phyloP scores from a whole-genome alignment of 805 yeast species.

The Suhomyces prunicola region DNA sequence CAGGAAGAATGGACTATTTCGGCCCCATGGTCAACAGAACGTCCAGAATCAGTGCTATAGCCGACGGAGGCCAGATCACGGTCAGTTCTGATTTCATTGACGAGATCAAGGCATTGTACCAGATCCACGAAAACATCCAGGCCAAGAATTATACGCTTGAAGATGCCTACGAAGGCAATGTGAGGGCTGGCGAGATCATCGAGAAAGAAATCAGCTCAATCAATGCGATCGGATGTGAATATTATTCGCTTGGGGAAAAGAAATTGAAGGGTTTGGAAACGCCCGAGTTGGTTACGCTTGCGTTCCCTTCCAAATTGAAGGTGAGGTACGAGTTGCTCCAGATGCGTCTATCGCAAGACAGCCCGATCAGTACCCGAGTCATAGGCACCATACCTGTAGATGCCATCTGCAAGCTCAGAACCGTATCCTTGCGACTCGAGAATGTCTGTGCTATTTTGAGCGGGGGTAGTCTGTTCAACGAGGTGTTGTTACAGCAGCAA shows the following conservation, averaged over 20 bases:
- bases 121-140: slow-evolving; percentile 42
- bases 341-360: slow-evolving; percentile 21
- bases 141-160: slow-evolving; percentile 23
- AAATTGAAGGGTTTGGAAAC: slow-evolving; percentile 93
- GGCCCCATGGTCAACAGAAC: slow-evolving; percentile 99
- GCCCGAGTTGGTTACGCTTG: slow-evolving; percentile 79
- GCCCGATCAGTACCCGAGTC: slow-evolving; percentile 32
- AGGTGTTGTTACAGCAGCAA: slow-evolving; percentile 23
- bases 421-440: slow-evolving; percentile 56
- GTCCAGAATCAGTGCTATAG: slow-evolving; percentile 87
- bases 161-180: slow-evolving; percentile 45
- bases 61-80: slow-evolving; percentile 98
- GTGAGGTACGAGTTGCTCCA: slow-evolving; percentile 52
- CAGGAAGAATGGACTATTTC: slow-evolving; percentile 96
- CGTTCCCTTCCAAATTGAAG: slow-evolving; percentile 64
- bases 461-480: slow-evolving; percentile 36
- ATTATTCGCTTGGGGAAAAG: slow-evolving; percentile 74
- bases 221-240: slow-evolving; percentile 65
- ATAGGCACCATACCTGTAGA: slow-evolving; percentile 43
- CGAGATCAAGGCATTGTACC: slow-evolving; percentile 61
- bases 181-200: slow-evolving; percentile 51
- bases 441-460: slow-evolving; percentile 49
- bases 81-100: slow-evolving; percentile 76
- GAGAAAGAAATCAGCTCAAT: slow-evolving; percentile 64
- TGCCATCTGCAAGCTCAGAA: slow-evolving; percentile 49